Conservation (phyloP, 805 yeast genomes). For the Saccharomycopsis oosterbeekiorum region DNA sequence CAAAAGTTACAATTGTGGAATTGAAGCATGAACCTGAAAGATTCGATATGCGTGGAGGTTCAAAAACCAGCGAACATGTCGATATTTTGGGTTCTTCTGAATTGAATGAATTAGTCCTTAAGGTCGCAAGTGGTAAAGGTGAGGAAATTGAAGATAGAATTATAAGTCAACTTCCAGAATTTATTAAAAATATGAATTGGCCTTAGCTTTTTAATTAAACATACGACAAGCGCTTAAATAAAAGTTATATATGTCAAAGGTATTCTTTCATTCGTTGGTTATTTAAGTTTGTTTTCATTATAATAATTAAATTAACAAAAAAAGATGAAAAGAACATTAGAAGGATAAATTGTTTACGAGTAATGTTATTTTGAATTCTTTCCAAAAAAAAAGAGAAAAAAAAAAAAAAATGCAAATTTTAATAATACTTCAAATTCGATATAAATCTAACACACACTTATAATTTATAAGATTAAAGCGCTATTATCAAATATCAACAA, state of each 20-base stretch:
- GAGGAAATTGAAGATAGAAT: constrained; percentile 50
- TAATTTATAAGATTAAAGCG: neutral
- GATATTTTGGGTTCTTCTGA: constrained; percentile 92
- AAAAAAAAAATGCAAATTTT: neutral
- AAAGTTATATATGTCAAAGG: neutral
- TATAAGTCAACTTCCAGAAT: constrained; percentile 49
- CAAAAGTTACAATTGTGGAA: constrained; percentile 73
- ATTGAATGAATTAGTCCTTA: constrained; percentile 73
- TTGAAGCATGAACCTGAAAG: constrained; percentile 88
- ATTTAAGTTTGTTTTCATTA: too few relatives aligned
- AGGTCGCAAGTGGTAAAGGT: constrained; percentile 77
- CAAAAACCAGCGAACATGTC: constrained; percentile 95
- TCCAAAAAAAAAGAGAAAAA: too few relatives aligned
- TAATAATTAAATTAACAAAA: too few relatives aligned
- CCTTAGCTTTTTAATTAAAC: neutral
- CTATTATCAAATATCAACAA: neutral
- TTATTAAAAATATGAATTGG: constrained; percentile 46
- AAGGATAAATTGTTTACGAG: too few relatives aligned
- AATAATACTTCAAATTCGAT: too few relatives aligned
- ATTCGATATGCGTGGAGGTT: constrained; percentile 94
- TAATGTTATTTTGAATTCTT: too few relatives aligned
- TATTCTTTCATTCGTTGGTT: neutral
- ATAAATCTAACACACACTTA: neutral
- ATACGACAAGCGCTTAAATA: too few relatives aligned
- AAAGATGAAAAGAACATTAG: too few relatives aligned